A percentile compares a stretch with the other conserved stretches of the same genome.
These are phyloP conservation scores for Chaetomium tenue DNA, from an alignment of 495 filamentous ascomycete species.

Conservation along the genomic window DNA sequence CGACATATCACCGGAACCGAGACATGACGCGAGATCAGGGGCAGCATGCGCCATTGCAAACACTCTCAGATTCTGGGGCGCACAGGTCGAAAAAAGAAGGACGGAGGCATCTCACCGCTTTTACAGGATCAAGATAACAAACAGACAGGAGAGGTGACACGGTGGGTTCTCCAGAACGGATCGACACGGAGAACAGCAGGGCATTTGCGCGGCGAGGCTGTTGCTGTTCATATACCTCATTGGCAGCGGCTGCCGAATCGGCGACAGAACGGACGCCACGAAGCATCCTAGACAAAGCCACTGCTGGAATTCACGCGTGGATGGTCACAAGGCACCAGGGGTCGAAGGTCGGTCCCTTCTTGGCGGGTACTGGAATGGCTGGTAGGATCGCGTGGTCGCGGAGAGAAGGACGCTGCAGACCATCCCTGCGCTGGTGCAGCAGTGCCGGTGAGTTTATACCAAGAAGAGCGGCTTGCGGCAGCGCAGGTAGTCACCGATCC, in stretches of 20 bases:
- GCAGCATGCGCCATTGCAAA: constrained; percentile 30
- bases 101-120: constrained; percentile 41
- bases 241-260: constrained; percentile 17
- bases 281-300: constrained; percentile 16
- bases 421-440: not conserved
- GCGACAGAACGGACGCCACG: constrained; percentile 22
- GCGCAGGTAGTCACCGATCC: no score
- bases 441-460: not conserved
- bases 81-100: constrained; percentile 40
- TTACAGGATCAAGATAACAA: constrained; percentile 13
- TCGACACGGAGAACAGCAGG: not conserved
- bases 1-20: constrained; percentile 24
- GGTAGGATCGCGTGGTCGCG: constrained; percentile 4
- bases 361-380: not conserved
- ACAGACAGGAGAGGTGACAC: constrained; percentile 4
- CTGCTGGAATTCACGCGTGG: not conserved
- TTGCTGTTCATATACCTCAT: constrained; percentile 19
- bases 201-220: constrained; percentile 1
- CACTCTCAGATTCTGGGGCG: constrained; percentile 33
- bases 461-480: not conserved
- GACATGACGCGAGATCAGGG: constrained; percentile 40
- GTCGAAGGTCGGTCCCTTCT: not conserved
- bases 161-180: not conserved
- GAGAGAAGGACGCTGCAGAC: not conserved
- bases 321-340: constrained; percentile 10